Evolutionary conservation across 1,284 basidiomycete genomes (phyloP).

Genomic region (Ceratobasidium sp.): DNA sequence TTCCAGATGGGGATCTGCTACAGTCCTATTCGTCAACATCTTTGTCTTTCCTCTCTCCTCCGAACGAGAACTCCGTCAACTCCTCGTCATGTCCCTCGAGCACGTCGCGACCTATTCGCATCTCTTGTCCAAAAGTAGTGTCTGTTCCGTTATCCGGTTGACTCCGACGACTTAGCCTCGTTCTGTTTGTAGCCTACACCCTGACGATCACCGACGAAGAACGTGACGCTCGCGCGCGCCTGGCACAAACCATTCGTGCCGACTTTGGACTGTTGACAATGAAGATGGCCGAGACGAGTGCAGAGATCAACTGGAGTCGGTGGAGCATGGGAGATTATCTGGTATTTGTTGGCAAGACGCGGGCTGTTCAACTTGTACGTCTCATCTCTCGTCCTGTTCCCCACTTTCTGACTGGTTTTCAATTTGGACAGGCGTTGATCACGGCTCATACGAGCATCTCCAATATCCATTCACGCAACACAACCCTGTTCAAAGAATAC

Average conservation of each 20-base stretch:
- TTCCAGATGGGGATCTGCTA: slow-evolving; percentile 47
- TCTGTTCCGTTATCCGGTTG: background rate
- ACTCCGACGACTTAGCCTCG: slow-evolving; percentile 45
- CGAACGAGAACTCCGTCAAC: slow-evolving; percentile 50
- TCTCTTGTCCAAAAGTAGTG: slow-evolving; percentile 28
- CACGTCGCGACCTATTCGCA: slow-evolving; percentile 43
- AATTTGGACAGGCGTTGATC: slow-evolving; percentile 45
- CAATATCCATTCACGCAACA: slow-evolving; percentile 45
- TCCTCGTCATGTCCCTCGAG: slow-evolving; percentile 49
- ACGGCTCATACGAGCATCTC: slow-evolving; percentile 48
- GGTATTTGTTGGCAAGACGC: slow-evolving; percentile 46
- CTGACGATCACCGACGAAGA: slow-evolving; percentile 51
- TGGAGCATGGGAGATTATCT: slow-evolving; percentile 49
- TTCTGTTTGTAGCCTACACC: slow-evolving; percentile 48
- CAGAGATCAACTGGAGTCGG: slow-evolving; percentile 50
- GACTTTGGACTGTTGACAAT: slow-evolving; percentile 49
- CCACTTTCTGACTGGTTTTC: background rate
- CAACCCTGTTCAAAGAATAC: slow-evolving; percentile 45
- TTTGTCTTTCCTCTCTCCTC: slow-evolving; percentile 49
- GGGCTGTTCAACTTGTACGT: slow-evolving; percentile 48
- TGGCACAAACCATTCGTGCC: slow-evolving; percentile 49
- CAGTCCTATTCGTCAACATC: slow-evolving; percentile 50
- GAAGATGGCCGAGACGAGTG: slow-evolving; percentile 47
- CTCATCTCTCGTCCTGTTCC: background rate
- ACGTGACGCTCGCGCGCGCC: slow-evolving; percentile 46